phyloP scores from a whole-genome alignment of 2,329 filamentous ascomycete genomes.

The Pestalotiopsis sp. region DNA sequence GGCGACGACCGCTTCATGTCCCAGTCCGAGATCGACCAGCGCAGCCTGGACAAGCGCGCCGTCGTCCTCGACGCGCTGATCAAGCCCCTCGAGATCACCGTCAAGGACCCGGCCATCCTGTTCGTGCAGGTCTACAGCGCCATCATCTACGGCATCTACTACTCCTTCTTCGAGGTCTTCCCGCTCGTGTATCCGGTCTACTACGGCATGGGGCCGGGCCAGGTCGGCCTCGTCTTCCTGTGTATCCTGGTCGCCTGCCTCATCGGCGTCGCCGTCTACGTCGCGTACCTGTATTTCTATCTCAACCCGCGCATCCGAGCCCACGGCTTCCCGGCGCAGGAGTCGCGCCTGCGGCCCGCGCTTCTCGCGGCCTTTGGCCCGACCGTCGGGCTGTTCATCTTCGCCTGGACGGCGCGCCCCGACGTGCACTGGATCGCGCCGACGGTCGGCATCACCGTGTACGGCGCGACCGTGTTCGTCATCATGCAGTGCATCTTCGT shows the following conservation, averaged over 20 bases:
- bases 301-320: constrained; percentile 51
- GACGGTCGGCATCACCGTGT: constrained; percentile 59
- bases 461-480: constrained; percentile 52
- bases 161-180: constrained; percentile 68
- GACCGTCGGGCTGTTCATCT: constrained; percentile 62
- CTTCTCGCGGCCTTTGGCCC: constrained; percentile 54
- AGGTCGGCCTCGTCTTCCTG: constrained; percentile 62
- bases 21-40: constrained; percentile 66
- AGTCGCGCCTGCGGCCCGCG: constrained; percentile 57
- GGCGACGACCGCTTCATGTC: constrained; percentile 58
- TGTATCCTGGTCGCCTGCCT: constrained; percentile 60
- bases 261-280: constrained; percentile 51
- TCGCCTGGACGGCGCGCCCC: constrained; percentile 57
- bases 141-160: constrained; percentile 64
- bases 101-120: constrained; percentile 63
- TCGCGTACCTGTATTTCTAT: constrained; percentile 52
- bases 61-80: constrained; percentile 59
- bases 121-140: constrained; percentile 65
- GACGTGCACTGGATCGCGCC: constrained; percentile 56
- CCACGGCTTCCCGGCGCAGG: constrained; percentile 52
- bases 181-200: constrained; percentile 61
- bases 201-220: constrained; percentile 61
- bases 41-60: constrained; percentile 47
- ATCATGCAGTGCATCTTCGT: constrained; percentile 63
- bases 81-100: constrained; percentile 60